Base-by-base conservation (phyloP, 2,329 filamentous ascomycete genomes). In the Penicillium griseofulvum region DNA sequence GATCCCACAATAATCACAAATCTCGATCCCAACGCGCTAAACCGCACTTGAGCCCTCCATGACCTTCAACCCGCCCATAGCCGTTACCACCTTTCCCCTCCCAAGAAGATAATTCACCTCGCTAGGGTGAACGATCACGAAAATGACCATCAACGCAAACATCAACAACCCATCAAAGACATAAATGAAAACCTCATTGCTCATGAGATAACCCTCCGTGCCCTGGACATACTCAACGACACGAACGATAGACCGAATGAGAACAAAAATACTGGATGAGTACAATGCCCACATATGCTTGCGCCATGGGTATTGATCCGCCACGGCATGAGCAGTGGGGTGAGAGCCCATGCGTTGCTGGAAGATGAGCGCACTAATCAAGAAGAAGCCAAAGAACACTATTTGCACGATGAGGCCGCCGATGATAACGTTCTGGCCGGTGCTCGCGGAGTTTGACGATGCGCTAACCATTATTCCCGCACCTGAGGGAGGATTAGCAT, bases 271-370 rank as follows among this genome's bases (percentile, higher is more conserved):
- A 36, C 64, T 67, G 10, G 63, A 61, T 6, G 52, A 46, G 38
- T 67, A 56, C 38, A 67, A 38, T 2, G 65, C 70, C 47, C 68
- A 71, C 33, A 78, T 62, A 37, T 77, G 65, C 26, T 57, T 66
- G 44, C 66, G 66, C 76, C 76, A 79, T 26, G 63, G 49, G 1
- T 49, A 51, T 12, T 56, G 48, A 24, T 71, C 50, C 1, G 54
- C 55, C 1, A 55, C 53, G 1, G 66, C 63, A 6, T 49, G 58
- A 33, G 62, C 53, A 38, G 68, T 74, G 0, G 74, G 69, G 14
- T 65, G 39, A 4, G 59, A 61, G 0, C 38, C 39, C 73, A 70
- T 44, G 5, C 66, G 66, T 3, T 17, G 17, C 42, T 68, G 67
- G 58, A 71, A 66, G 28, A 68, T 16, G 14, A 65, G 19, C 3